Percentiles rank a stretch among this genome's conserved stretches.
These are phyloP conservation scores for Penicillium sp. DNA, from an alignment of 2,329 filamentous ascomycete species.

Conservation along the genomic window DNA sequence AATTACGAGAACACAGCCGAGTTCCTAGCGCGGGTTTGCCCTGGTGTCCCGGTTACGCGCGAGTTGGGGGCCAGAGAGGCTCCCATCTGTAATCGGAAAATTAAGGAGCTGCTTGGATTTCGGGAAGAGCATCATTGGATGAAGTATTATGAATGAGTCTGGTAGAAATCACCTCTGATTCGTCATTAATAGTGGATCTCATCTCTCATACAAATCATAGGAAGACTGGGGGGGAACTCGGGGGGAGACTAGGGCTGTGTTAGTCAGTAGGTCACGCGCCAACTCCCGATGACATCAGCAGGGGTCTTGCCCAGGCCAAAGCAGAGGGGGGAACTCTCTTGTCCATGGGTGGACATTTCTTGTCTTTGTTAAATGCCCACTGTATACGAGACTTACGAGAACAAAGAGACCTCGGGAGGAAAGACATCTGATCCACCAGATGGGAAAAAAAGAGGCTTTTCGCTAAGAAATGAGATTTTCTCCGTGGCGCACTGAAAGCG, in stretches of 20 bases:
- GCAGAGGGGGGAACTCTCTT: not conserved
- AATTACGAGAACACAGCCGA: conserved; percentile 49
- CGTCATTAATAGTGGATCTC: not conserved
- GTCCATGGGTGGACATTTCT: not conserved
- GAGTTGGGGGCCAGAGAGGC: conserved; percentile 59
- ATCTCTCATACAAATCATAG: not conserved
- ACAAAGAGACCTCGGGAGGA: not conserved
- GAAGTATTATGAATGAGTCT: conserved; percentile 13
- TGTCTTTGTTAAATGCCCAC: not conserved
- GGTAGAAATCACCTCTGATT: not conserved
- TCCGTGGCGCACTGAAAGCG: not conserved
- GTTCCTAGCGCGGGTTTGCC: conserved; percentile 51
- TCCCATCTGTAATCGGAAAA: conserved; percentile 60
- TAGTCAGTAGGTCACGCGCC: conserved; percentile 1
- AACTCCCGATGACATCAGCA: not conserved
- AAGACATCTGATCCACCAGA: not conserved
- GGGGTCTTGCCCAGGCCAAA: not conserved
- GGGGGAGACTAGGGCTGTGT: not conserved
- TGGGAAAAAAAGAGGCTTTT: too few species aligned
- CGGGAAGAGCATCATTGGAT: conserved; percentile 50
- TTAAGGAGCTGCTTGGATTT: conserved; percentile 57
- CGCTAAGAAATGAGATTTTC: not conserved
- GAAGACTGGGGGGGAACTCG: too few species aligned
- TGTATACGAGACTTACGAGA: not conserved
- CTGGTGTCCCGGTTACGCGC: conserved; percentile 51